Evolutionary conservation across 768 basidiomycete species (phyloP).

Genomic region (Rhizopogon vesiculosus): DNA sequence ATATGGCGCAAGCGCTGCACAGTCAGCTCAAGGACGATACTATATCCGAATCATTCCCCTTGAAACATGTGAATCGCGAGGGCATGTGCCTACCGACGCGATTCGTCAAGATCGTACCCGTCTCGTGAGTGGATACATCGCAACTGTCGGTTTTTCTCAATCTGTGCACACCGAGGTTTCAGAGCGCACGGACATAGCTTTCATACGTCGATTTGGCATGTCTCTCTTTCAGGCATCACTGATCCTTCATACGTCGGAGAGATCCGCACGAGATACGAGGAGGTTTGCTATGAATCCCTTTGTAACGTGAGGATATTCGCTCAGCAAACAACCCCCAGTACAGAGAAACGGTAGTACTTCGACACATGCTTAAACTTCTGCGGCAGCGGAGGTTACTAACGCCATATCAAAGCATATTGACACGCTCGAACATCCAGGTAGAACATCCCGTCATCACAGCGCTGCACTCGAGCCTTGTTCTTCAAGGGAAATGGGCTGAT

Average conservation of each 20-base stretch:
- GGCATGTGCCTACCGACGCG: constrained; percentile 59
- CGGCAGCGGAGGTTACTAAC: constrained; percentile 69
- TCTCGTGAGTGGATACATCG: constrained; percentile 51
- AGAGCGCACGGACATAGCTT: constrained; percentile 72
- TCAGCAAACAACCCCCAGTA: constrained; percentile 36
- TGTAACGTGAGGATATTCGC: neutral
- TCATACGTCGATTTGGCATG: constrained; percentile 78
- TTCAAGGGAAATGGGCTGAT: constrained; percentile 58
- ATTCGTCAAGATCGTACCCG: constrained; percentile 70
- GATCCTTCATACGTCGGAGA: constrained; percentile 54
- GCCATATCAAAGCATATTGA: constrained; percentile 56
- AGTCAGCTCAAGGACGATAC: constrained; percentile 62
- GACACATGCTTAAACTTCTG: constrained; percentile 71
- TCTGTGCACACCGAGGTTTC: neutral
- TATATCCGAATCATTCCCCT: constrained; percentile 56
- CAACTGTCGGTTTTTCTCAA: neutral
- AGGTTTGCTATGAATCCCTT: constrained; percentile 38
- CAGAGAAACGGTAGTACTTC: constrained; percentile 59
- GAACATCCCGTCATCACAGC: constrained; percentile 71
- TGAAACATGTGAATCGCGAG: constrained; percentile 50
- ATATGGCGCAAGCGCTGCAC: constrained; percentile 65
- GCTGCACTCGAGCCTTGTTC: constrained; percentile 59
- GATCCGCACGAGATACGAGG: constrained; percentile 50
- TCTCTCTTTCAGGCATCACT: constrained; percentile 55
- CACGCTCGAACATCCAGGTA: constrained; percentile 47